Evolutionary conservation across 768 basidiomycete genomes (phyloP), one percentile per base, ranked within the genome.

Genomic region (Collybiopsis luxurians): DNA sequence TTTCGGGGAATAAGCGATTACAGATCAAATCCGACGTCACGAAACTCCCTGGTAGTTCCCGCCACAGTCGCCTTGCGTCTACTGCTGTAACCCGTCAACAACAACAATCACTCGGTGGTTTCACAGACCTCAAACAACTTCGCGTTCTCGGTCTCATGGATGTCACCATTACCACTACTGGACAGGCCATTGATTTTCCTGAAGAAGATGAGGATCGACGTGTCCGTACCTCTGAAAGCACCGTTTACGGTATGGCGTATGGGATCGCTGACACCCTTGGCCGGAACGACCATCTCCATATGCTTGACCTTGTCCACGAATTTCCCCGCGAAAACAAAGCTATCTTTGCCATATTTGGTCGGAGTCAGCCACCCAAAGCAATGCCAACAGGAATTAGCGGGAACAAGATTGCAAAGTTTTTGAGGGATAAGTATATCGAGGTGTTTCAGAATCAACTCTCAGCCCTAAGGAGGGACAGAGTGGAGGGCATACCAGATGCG

Each of bases 121-220:
- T 98, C 73, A 86, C 87, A 13, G 83, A 82, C n/a, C 79, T 98
- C n/a, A 80, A 80, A 0, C 84, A 93, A 57, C 79, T 99, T 39
- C 88, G 87, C 26, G 86, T 95, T 11, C 82, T 99, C 11, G 97
- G 97, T n/a, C 81, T 99, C 36, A 99, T 98, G 91, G 97, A 98
- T 68, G 92, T 99, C 60, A 86, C 88, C 3, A 87, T 98, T 57
- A 81, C 86, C 17, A 86, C 83, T 12, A 82, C 84, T 7, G 75
- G 78, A 58, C 64, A 67, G 2, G 73, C 74, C 36, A 72, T 78
- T 38, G 86, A 84, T 59, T 88, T 91, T 46, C 89, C 91, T 0
- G 89, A 91, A 61, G 93, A 95, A 67, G 87, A 77, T 61, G 91
- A 94, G 53, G 90, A 94, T 53, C 85, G 95, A 15, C 90, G 97